phyloP scores from a whole-genome alignment of 176 grass and related monocot species.

The Bonia amplexicaulis region DNA sequence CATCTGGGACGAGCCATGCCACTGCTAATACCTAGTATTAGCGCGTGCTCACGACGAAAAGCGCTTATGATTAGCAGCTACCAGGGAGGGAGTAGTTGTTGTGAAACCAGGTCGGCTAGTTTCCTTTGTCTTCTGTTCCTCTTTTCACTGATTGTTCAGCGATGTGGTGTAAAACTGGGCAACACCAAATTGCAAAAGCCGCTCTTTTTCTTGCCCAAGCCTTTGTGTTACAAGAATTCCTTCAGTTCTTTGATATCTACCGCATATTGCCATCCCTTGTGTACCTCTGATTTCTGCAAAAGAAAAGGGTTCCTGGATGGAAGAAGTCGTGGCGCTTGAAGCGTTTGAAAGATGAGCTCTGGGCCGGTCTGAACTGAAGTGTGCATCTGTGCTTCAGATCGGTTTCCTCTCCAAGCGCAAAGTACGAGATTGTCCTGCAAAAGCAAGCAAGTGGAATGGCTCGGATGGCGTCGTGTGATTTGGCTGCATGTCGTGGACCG shows the following conservation, averaged over 20 bases:
- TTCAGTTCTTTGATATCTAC: not conserved
- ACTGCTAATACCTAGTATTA: slow-evolving; percentile 15
- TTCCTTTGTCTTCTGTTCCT: not conserved
- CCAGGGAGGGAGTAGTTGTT: not conserved
- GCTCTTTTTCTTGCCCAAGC: not conserved
- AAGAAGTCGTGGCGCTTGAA: not conserved
- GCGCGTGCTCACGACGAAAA: not conserved
- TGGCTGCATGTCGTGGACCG: slow-evolving; percentile 22
- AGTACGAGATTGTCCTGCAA: slow-evolving; percentile 11
- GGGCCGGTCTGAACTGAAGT: not conserved
- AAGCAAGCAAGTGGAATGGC: slow-evolving; percentile 9
- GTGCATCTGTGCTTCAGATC: not conserved
- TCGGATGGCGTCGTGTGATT: not conserved
- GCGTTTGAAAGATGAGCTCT: not conserved
- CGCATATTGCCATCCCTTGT: not conserved
- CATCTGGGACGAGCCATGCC: slow-evolving; percentile 10
- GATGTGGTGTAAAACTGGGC: slow-evolving; percentile 30
- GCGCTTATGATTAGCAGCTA: not conserved
- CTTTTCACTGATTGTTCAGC: slow-evolving; percentile 24
- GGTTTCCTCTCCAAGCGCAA: slow-evolving; percentile 13
- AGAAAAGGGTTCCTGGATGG: not conserved
- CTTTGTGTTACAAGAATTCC: not conserved
- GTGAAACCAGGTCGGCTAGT: slow-evolving; percentile 19
- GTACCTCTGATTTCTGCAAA: not conserved
- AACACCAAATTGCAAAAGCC: not conserved